phyloP scores from a whole-genome alignment of 768 basidiomycete genomes.

The Amanita muscaria region DNA sequence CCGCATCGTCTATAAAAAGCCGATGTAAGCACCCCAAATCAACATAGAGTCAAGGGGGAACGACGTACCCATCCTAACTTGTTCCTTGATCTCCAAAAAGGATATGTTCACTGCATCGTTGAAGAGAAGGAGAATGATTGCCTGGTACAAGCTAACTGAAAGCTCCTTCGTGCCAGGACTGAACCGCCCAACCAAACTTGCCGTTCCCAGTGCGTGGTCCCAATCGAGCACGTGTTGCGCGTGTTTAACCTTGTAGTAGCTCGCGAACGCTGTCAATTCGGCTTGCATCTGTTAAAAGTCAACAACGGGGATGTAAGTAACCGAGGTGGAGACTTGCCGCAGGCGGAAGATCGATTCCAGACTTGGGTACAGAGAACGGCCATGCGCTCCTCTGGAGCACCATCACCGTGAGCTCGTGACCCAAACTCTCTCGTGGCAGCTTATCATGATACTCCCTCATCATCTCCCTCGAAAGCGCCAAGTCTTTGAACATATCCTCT shows the following conservation, averaged over 20 bases:
- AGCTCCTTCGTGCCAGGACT: conserved; percentile 70
- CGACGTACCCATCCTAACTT: conserved; percentile 63
- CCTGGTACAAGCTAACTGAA: conserved; percentile 85
- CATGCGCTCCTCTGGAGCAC: conserved; percentile 85
- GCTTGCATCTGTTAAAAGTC: conserved; percentile 52
- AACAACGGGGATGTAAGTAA: conserved; percentile 4
- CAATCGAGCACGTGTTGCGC: conserved; percentile 69
- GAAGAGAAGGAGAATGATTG: conserved; percentile 79
- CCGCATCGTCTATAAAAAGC: conserved; percentile 45
- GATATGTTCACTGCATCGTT: conserved; percentile 54
- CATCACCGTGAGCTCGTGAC: conserved; percentile 58
- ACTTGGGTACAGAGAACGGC: conserved; percentile 60
- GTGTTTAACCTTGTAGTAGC: conserved; percentile 76
- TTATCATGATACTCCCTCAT: conserved; percentile 57
- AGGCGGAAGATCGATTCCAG: conserved; percentile 43
- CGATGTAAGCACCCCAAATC: background rate
- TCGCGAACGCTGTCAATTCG: conserved; percentile 51
- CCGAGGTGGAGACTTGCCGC: conserved; percentile 27
- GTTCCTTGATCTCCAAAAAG: conserved; percentile 58
- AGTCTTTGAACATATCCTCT: conserved; percentile 92
- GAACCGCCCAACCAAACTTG: conserved; percentile 67
- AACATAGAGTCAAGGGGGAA: background rate
- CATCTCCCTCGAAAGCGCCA: conserved; percentile 66
- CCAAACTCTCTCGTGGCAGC: conserved; percentile 26
- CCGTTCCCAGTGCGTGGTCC: conserved; percentile 84